Conservation (phyloP, 257 asterid species). For the Lithospermum erythrorhizon region DNA sequence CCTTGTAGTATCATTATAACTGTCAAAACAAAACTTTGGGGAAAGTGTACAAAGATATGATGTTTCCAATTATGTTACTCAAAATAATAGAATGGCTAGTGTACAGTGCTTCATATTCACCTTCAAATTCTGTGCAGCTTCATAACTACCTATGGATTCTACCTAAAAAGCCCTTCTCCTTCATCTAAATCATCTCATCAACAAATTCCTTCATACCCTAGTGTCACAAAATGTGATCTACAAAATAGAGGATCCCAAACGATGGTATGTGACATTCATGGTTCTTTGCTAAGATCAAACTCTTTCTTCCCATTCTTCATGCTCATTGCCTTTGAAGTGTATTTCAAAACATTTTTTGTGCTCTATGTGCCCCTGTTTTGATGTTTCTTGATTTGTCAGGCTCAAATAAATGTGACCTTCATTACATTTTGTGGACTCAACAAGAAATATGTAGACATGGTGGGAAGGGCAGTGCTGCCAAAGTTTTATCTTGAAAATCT, state of each 20-base stretch:
- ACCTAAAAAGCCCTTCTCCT: slow-evolving; percentile 22
- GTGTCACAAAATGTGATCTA: slow-evolving; percentile 27
- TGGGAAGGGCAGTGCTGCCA: slow-evolving; percentile 65
- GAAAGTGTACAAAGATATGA: slow-evolving; percentile 26
- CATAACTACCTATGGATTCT: no score
- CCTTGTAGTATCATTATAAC: no score
- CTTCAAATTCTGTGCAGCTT: slow-evolving; percentile 40
- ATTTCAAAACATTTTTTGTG: slow-evolving; percentile 46
- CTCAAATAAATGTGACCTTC: slow-evolving; percentile 63
- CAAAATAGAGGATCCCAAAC: slow-evolving; percentile 28
- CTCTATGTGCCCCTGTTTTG: slow-evolving; percentile 42
- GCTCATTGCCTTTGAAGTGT: slow-evolving; percentile 88
- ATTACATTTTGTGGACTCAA: slow-evolving; percentile 69
- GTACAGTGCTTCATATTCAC: no score
- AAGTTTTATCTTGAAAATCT: slow-evolving; percentile 72
- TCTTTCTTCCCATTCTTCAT: slow-evolving; percentile 82
- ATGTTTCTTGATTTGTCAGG: slow-evolving; percentile 23
- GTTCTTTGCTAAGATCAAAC: slow-evolving; percentile 33
- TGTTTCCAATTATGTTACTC: slow-evolving; percentile 42
- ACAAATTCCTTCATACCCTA: slow-evolving; percentile 22
- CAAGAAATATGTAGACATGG: slow-evolving; percentile 43
- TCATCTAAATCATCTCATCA: slow-evolving; percentile 15
- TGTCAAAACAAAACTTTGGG: not conserved
- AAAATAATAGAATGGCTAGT: slow-evolving; percentile 35
- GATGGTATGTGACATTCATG: slow-evolving; percentile 48